Conservation (phyloP, 2,329 filamentous ascomycete species). For the Thielaviopsis punctulata region DNA sequence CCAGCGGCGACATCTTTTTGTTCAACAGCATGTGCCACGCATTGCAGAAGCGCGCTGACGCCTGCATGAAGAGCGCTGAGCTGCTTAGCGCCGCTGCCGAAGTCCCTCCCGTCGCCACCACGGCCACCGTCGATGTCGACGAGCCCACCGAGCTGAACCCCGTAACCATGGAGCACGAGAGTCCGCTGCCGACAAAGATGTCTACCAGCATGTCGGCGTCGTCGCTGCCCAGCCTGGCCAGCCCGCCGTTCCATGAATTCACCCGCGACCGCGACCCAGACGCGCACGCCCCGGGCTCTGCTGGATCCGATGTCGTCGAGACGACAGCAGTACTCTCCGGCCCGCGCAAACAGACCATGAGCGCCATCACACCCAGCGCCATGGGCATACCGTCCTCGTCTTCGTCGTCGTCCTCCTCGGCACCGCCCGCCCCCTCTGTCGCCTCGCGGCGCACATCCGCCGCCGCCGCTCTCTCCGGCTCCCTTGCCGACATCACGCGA, state of each 20-base stretch:
- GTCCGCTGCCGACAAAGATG: slow-evolving; percentile 8
- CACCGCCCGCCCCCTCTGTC: too few species aligned
- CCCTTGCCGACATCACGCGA: slow-evolving; percentile 12
- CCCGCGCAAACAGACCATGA: not conserved
- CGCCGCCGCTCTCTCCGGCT: not conserved
- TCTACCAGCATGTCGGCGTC: slow-evolving; percentile 15
- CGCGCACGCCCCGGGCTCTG: slow-evolving; percentile 28
- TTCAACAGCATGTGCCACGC: slow-evolving; percentile 35
- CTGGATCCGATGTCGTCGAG: slow-evolving; percentile 29
- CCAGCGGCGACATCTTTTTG: slow-evolving; percentile 33
- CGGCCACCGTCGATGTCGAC: not conserved
- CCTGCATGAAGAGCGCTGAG: slow-evolving; percentile 34
- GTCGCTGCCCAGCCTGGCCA: slow-evolving; percentile 1
- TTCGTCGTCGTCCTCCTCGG: too few species aligned
- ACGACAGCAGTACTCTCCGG: slow-evolving; percentile 4
- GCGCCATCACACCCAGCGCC: not conserved
- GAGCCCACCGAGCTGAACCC: slow-evolving; percentile 4
- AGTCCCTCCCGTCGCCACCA: not conserved
- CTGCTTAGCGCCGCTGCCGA: slow-evolving; percentile 20
- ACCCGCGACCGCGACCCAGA: slow-evolving; percentile 17
- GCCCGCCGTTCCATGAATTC: not conserved
- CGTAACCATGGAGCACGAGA: not conserved
- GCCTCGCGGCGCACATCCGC: not conserved
- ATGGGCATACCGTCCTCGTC: not conserved
- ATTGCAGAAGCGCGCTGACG: slow-evolving; percentile 33